Conservation (phyloP, 2,329 filamentous ascomycete genomes). For the Dothidotthia symphoricarpi region DNA sequence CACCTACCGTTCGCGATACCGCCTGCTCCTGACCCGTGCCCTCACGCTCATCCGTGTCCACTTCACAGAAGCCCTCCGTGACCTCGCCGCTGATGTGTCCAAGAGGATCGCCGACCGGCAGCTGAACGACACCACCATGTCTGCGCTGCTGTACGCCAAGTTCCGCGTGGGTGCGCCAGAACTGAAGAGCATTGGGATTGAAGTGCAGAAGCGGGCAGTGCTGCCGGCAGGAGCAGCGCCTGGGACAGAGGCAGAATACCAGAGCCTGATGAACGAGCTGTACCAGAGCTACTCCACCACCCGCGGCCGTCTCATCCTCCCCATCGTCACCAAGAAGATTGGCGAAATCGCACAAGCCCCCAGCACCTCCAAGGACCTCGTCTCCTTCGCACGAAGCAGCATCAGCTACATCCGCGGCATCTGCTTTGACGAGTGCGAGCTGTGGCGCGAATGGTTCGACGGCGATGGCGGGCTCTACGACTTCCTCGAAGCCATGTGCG, state of each 20-base stretch:
- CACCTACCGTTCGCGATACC: slow-evolving; percentile 83
- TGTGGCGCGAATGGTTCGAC: slow-evolving; percentile 67
- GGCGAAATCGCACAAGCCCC: slow-evolving; percentile 57
- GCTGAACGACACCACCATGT: slow-evolving; percentile 69
- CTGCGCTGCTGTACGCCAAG: slow-evolving; percentile 68
- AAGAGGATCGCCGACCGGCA: slow-evolving; percentile 65
- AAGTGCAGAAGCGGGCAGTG: slow-evolving; percentile 66
- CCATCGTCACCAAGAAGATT: slow-evolving; percentile 62
- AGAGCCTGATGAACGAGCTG: slow-evolving; percentile 64
- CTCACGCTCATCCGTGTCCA: slow-evolving; percentile 66
- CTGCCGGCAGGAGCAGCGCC: slow-evolving; percentile 59
- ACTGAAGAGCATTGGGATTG: slow-evolving; percentile 63
- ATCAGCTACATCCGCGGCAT: slow-evolving; percentile 66
- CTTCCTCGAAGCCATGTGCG: slow-evolving; percentile 65
- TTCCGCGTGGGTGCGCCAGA: slow-evolving; percentile 66
- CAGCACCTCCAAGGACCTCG: slow-evolving; percentile 61
- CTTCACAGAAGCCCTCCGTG: slow-evolving; percentile 62
- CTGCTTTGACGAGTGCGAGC: slow-evolving; percentile 65
- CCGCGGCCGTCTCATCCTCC: slow-evolving; percentile 58
- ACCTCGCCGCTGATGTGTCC: slow-evolving; percentile 61
- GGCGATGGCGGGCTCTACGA: slow-evolving; percentile 63
- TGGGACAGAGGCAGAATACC: slow-evolving; percentile 62
- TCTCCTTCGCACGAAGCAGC: slow-evolving; percentile 62
- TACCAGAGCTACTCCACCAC: slow-evolving; percentile 63
- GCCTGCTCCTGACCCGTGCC: slow-evolving; percentile 70